Evolutionary conservation across 129 eudicot species (phyloP), one percentile per base, ranked within the genome.

Genomic region (Chrysanthemum lavandulifolium): DNA sequence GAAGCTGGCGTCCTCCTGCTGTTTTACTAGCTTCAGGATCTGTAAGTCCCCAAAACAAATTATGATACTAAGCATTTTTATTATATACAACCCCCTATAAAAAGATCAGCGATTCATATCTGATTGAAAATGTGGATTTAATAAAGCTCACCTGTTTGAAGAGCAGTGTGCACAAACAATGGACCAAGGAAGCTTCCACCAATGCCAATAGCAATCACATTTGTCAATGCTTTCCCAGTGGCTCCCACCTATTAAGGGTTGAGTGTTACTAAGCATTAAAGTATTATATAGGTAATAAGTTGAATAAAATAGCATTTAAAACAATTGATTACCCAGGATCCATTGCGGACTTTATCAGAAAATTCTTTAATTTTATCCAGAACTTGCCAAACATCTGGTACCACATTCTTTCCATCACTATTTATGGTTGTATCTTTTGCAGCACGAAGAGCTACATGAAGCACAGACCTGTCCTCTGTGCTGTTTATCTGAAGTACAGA

Each of bases 151-250:
- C 99, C 99, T 79, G 99, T 90, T 83, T 94, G 99, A 78, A 94
- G 99, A 82, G 99, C 97, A 10, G 99, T 90, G 83, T 94, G 99
- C 71, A 94, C 99, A 86, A 94, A 94, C 61, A 94, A 81, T 13
- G 99, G 99, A 57, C 99, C 99, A 75, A 94, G 85, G 82, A 90
- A 94, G 81, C 99, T 94, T 73, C 99, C 99, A 69, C 99, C 99
- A 70, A 94, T 94, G 25, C 99, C 99, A 71, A 90, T 68, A 27
- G 99, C 96, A 80, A 94, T 78, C 70, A 94, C 99, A 83, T 94
- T 84, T 16, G 78, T 88, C 83, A 94, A 74, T 51, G 84, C 51
- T 76, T 94, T 94, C 69, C 99, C 99, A 18, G 99, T 90, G 76
- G 84, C 96, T 85, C 99, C 99, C 73, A 90, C 86, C 99, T 94